phyloP scores from a whole-genome alignment of 1,284 basidiomycete genomes.

The Cystobasidiaceae sp. region DNA sequence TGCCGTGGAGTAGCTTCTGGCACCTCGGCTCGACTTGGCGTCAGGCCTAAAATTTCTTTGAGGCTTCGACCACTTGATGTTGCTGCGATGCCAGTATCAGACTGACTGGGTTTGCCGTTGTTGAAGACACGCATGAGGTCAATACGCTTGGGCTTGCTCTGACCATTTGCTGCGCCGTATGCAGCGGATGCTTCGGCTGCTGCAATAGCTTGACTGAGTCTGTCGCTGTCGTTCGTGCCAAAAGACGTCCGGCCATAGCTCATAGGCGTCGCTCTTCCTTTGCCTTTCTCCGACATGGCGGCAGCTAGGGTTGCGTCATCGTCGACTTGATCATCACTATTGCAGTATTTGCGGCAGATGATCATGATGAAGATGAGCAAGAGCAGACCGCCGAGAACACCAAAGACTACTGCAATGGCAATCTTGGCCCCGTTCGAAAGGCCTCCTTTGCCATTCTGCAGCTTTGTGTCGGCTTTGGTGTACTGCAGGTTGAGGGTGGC shows the following conservation, averaged over 20 bases:
- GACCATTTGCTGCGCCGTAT: not conserved
- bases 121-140: constrained; percentile 36
- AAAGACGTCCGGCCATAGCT: constrained; percentile 5
- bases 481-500: constrained; percentile 27
- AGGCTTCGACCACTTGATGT: constrained; percentile 15
- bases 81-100: constrained; percentile 28
- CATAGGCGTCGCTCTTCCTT: not conserved
- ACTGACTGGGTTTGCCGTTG: constrained; percentile 1
- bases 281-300: constrained; percentile 11
- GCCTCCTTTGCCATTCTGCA: constrained; percentile 20
- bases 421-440: constrained; percentile 36
- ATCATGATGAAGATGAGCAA: constrained; percentile 35
- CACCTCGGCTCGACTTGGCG: not conserved
- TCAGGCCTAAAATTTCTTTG: constrained; percentile 18
- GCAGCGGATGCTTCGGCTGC: constrained; percentile 17
- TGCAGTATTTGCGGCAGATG: constrained; percentile 32
- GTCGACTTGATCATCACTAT: constrained; percentile 25
- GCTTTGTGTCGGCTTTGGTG: not conserved
- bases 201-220: constrained; percentile 14
- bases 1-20: not conserved
- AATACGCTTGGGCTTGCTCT: constrained; percentile 31
- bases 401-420: constrained; percentile 39
- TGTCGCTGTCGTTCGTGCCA: constrained; percentile 14
- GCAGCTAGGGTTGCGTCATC: constrained; percentile 23
- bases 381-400: constrained; percentile 33